Base-by-base conservation (phyloP, 257 asterid genomes). In the Avicennia marina region DNA sequence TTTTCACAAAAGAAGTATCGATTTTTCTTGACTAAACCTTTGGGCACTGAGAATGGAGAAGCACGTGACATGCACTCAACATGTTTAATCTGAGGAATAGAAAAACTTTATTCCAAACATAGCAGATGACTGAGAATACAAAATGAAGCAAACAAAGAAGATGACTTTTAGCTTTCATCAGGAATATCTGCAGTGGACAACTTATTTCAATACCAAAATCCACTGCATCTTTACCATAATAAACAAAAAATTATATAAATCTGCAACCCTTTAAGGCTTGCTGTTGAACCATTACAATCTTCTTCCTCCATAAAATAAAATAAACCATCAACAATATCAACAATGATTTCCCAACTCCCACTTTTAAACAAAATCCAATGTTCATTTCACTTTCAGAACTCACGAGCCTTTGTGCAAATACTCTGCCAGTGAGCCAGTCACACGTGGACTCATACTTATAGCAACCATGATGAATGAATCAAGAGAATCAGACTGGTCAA, bases 381-480 rank as follows among this genome's bases (percentile, higher is more conserved):
- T 21, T 60, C 51, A 44, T 49, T 34, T 56, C 31, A 11, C 51
- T 72, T 46, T 25, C 6, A 70, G 53, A 38, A 63, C 56, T 63
- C 56, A 46, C 22, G 31, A 27, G 50, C 56, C 63, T 0, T 12
- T 11, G 41, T 11, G 12, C 41, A 36, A 36, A 36, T 36, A 3
- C 34, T 36, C 41, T 11, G 6, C 10, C 2, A 36, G 13, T 36
- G 10, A 12, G 10, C 10, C n/a, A n/a, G 41, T 36, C 34, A 36
- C n/a, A 36, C 41, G 2, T 2, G 6, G 9, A 8, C 41, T 36
- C 41, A 36, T 11, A 36, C 13, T 36, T 36, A 3, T 56, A 54
- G 62, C 72, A 68, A 58, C 53, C 18, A 53, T 2, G 15, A 53
- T 31, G 58, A 62, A 36, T 62, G 38, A 65, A 36, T 39, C 63